phyloP scores from a whole-genome alignment of 805 yeast genomes.

The Danielia reshetovae region DNA sequence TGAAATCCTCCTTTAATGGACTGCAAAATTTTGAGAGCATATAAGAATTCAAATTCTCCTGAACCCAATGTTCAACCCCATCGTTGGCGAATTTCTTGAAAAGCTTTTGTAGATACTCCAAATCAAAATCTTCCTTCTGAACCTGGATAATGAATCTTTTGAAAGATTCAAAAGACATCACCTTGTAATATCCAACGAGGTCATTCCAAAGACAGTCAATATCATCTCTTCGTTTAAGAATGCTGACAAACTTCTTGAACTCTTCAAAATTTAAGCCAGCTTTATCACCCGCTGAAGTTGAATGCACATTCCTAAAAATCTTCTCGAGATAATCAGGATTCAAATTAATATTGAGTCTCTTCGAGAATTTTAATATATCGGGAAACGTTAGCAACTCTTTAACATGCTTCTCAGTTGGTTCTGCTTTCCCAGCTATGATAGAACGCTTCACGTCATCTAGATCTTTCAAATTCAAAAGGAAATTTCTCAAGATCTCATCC shows the following conservation, averaged over 20 bases:
- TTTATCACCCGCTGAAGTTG: slow-evolving; percentile 8
- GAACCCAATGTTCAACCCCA: slow-evolving; percentile 10
- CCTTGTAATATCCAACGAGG: slow-evolving; percentile 18
- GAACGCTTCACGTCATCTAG: slow-evolving; percentile 26
- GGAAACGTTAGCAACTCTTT: slow-evolving; percentile 49
- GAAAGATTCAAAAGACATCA: slow-evolving; percentile 23
- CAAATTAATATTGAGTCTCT: slow-evolving; percentile 68
- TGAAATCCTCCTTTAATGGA: slow-evolving; percentile 6
- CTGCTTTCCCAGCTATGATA: slow-evolving; percentile 22
- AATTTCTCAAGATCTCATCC: slow-evolving; percentile 53
- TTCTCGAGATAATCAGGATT: slow-evolving; percentile 46
- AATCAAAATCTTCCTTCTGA: slow-evolving; percentile 45
- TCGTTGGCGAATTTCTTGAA: slow-evolving; percentile 24
- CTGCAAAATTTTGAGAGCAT: slow-evolving; percentile 9
- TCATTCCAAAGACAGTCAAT: slow-evolving; percentile 46
- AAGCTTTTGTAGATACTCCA: slow-evolving; percentile 23
- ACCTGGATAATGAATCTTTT: slow-evolving; percentile 38
- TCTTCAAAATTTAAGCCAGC: slow-evolving; percentile 59
- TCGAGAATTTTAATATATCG: slow-evolving; percentile 64
- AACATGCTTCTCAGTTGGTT: slow-evolving; percentile 13
- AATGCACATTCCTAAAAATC: slow-evolving; percentile 47
- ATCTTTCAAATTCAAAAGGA: slow-evolving; percentile 40
- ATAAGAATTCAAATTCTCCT: slow-evolving; percentile 5
- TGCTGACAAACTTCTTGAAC: slow-evolving; percentile 69
- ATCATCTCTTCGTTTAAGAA: slow-evolving; percentile 65